Evolutionary conservation across 441 rosid species (phyloP).

Genomic region (Sinapis alba): DNA sequence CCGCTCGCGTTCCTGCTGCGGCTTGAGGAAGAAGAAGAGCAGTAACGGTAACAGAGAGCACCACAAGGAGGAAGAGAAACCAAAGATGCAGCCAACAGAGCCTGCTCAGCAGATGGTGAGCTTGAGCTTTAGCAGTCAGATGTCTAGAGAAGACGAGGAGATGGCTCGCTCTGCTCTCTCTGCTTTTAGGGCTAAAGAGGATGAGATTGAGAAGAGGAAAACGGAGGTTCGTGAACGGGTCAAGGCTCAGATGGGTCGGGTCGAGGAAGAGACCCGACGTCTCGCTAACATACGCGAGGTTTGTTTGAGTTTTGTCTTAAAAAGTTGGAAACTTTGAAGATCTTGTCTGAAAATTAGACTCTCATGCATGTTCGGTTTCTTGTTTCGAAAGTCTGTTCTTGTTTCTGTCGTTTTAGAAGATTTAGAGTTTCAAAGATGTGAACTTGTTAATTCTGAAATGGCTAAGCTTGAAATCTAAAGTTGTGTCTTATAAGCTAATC

Average conservation of each 20-base stretch:
- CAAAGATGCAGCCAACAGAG: slow-evolving; percentile 37
- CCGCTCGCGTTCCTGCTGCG: slow-evolving; percentile 45
- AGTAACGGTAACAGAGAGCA: neutral
- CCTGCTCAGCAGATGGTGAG: slow-evolving; percentile 48
- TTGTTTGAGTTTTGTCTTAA: neutral
- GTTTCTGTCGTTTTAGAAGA: neutral
- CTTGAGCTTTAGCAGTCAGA: slow-evolving; percentile 81
- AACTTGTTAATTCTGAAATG: slow-evolving; percentile 13
- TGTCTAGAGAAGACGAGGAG: slow-evolving; percentile 92
- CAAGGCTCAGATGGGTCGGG: slow-evolving; percentile 82
- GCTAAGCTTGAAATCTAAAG: slow-evolving; percentile 1
- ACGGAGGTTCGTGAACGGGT: slow-evolving; percentile 82
- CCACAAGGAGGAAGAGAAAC: slow-evolving; percentile 6
- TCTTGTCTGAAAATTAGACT: slow-evolving; percentile 13
- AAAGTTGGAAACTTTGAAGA: neutral
- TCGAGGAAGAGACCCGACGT: slow-evolving; percentile 82
- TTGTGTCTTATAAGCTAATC: slow-evolving; percentile 1
- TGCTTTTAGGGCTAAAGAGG: slow-evolving; percentile 81
- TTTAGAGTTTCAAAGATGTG: slow-evolving; percentile 20
- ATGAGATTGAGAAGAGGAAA: slow-evolving; percentile 90
- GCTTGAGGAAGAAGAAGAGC: slow-evolving; percentile 37
- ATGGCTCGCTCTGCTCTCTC: slow-evolving; percentile 87
- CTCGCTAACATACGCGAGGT: slow-evolving; percentile 90
- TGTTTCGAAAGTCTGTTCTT: neutral
- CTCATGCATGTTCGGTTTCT: slow-evolving; percentile 14